Evolutionary conservation across 345 rosid genomes (phyloP).

Genomic region (Lagerstroemia speciosa): DNA sequence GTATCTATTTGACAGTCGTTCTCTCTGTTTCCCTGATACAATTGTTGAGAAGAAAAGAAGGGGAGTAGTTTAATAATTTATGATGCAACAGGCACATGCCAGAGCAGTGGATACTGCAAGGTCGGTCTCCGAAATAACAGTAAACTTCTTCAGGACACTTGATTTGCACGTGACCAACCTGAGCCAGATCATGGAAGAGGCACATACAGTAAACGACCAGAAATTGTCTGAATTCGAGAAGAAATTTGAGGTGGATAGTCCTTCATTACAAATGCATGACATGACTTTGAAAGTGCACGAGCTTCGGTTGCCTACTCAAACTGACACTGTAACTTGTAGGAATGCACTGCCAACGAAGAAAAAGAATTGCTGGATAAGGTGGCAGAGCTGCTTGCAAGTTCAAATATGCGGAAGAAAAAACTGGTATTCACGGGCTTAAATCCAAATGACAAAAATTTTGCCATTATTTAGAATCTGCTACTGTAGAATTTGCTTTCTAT

Average conservation of each 20-base stretch:
- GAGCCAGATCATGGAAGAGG: conserved; percentile 67
- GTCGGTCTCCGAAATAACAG: conserved; percentile 69
- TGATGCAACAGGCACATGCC: conserved; percentile 59
- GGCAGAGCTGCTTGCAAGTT: conserved; percentile 75
- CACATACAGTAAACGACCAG: conserved; percentile 66
- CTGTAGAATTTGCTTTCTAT: background rate
- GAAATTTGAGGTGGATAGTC: conserved; percentile 74
- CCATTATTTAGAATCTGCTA: background rate
- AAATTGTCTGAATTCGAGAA: conserved; percentile 73
- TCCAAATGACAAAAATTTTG: background rate
- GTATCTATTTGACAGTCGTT: background rate
- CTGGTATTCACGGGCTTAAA: conserved; percentile 35
- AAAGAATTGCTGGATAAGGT: conserved; percentile 77
- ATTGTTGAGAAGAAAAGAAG: background rate
- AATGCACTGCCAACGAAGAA: conserved; percentile 83
- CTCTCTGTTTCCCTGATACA: background rate
- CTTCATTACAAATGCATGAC: background rate
- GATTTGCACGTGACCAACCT: conserved; percentile 66
- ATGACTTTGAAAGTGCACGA: background rate
- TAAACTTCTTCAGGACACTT: conserved; percentile 63
- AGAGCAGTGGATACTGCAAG: conserved; percentile 81
- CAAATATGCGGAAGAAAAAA: conserved; percentile 79
- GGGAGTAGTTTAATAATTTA: conserved; percentile 3
- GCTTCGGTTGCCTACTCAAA: background rate
- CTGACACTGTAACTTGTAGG: conserved; percentile 29